Evolutionary conservation across 2,329 filamentous ascomycete species (phyloP), one percentile per base, ranked within the genome.

Genomic region (Paecilomyces niveus): DNA sequence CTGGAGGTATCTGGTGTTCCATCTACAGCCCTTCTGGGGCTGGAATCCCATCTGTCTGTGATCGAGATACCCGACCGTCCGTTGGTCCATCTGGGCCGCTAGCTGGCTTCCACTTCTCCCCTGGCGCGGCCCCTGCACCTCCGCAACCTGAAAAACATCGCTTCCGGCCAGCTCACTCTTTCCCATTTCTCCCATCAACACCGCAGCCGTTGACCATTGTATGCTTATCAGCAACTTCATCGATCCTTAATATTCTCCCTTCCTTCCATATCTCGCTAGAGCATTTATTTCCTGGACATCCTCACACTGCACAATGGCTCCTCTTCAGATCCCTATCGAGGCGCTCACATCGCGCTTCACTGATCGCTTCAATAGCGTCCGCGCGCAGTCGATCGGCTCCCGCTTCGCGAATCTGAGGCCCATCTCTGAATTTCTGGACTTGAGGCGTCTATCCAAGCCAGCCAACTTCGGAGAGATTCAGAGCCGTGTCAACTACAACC

Each of bases 381-480:
- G 91, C 72, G 86, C 86, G 61, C 90, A 92, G 66, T 89, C 90
- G 33, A 74, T 97, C 61, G 84, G 84, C 60, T 85, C 87, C 64
- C 88, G 94, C 64, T 97, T 97, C 77, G 87, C 92, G 76, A 97
- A 97, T 78, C 83, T 99, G 71, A 89, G 88, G 61, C 93, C 94
- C 61, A 76, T 97, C 67, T 87, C 88, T 74, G 94, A 99, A 78
- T 99, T 99, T 79, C 83, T 97, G 76, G 92, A 97, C 77, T 77
- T 97, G 79, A 97, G 97, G 85, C 91, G 92, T 67, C 70, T 99
- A 58, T 96, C 91, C 65, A 99, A 97, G 81, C 94, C 94, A 29
- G 85, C 85, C 72, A 95, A 95, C 80, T 97, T 97, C 70, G 81
- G 80, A 65, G 92, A 97, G 76, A 86, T 91, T 64, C 93, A 97